A percentile compares a stretch with the other conserved stretches of the same genome.
phyloP scores from a whole-genome alignment of 78 protist genomes.

The Dictyostelium firmibasis region DNA sequence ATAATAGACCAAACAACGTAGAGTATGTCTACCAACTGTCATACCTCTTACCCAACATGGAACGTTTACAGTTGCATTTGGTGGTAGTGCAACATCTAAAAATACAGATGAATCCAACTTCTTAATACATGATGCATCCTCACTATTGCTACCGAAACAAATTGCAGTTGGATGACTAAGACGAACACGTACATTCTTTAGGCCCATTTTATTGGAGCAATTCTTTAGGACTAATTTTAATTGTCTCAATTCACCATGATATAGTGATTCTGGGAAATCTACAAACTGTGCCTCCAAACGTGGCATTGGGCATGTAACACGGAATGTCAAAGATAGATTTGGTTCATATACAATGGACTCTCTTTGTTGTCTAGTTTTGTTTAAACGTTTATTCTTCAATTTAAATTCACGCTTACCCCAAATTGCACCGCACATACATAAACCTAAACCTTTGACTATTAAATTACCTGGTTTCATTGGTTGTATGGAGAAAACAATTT shows the following conservation, averaged over 20 bases:
- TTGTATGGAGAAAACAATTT: conserved; percentile 21
- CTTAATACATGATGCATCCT: conserved; percentile 29
- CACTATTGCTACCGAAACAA: conserved; percentile 48
- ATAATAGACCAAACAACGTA: conserved; percentile 69
- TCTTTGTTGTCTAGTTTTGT: conserved; percentile 58
- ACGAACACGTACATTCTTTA: conserved; percentile 60
- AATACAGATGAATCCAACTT: conserved; percentile 37
- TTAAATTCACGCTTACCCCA: conserved; percentile 76
- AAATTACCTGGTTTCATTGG: conserved; percentile 51
- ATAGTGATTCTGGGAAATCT: conserved; percentile 30
- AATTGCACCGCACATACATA: conserved; percentile 73
- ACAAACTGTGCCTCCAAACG: conserved; percentile 56
- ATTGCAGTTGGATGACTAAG: conserved; percentile 45
- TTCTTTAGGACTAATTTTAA: conserved; percentile 40
- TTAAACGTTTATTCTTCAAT: conserved; percentile 57
- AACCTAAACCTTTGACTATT: conserved; percentile 36
- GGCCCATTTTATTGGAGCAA: conserved; percentile 67
- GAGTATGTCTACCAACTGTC: conserved; percentile 29
- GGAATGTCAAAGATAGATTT: conserved; percentile 35
- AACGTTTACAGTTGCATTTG: conserved; percentile 40
- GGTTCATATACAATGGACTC: conserved; percentile 58
- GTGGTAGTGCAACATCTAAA: conserved; percentile 32
- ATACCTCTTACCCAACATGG: conserved; percentile 72
- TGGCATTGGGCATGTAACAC: conserved; percentile 78
- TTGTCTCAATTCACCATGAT: conserved; percentile 67